A percentile compares a stretch with the other conserved stretches of the same genome.
These are phyloP conservation scores for Penicillium concentricum DNA, from an alignment of 2,329 filamentous ascomycete genomes.

Conservation along the genomic window DNA sequence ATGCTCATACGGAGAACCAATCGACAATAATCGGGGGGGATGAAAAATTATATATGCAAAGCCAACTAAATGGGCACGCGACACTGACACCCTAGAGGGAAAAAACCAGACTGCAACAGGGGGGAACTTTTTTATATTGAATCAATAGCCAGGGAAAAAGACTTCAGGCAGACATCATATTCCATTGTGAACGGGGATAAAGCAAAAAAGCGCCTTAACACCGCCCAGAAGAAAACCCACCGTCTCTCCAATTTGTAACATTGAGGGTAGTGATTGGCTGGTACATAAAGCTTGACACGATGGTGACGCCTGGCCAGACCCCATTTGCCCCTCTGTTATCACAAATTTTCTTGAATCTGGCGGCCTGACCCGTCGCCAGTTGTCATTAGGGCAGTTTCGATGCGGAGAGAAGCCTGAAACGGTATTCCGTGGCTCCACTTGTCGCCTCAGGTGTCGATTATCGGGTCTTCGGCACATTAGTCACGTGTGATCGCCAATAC, in stretches of 20 bases:
- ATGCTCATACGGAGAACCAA: neutral
- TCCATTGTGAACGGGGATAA: constrained; percentile 2
- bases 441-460: neutral
- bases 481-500: constrained; percentile 4
- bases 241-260: neutral
- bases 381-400: neutral
- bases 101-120: neutral
- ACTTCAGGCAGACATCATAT: neutral
- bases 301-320: neutral
- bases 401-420: neutral
- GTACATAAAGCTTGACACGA: neutral
- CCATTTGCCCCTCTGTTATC: neutral
- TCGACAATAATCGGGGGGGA: neutral
- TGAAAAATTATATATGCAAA: neutral
- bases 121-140: constrained; percentile 1
- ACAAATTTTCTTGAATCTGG: neutral
- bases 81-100: neutral
- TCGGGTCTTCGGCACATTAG: constrained; percentile 3
- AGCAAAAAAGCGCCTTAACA: neutral
- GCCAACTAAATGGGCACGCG: neutral
- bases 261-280: neutral
- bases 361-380: constrained; percentile 1
- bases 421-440: neutral
- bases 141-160: neutral
- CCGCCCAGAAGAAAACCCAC: neutral